Evolutionary conservation across 2,329 filamentous ascomycete genomes (phyloP), one percentile per base, ranked within the genome.

Genomic region (Sarocladiaceae sp.): DNA sequence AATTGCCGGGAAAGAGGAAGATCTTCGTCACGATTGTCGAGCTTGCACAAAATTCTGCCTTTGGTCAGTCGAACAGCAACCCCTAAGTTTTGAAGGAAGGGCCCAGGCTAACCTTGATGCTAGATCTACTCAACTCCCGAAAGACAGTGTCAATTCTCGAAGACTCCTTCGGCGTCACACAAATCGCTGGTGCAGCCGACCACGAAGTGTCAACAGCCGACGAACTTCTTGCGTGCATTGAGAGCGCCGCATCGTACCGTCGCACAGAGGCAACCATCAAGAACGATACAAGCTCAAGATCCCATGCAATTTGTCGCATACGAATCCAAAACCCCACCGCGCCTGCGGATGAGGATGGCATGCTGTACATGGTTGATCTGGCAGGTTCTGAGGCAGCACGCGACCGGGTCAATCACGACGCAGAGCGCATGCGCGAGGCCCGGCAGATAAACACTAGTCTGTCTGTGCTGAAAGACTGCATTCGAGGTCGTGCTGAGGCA

Each of bases 381-480:
- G 74, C 75, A 0, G 75, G 75, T 1, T 77, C 74, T 7, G 77
- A 80, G 55, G 67, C 66, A 1, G 73, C 74, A 1, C 70, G 73
- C 8, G 74, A 78, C 55, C 59, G 68, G 1, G 59, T 60, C 0
- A 55, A 56, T 3, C 73, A 78, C 57, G 65, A 65, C 2, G 60
- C 67, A 2, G 68, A 71, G 25, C 71, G 74, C 6, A 74, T 77
- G 66, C 67, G 68, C 35, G 75, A 77, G 57, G 66, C 72, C 3
- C 64, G 67, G 12, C 70, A 76, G 58, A 77, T 78, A 63, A 77
- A 77, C 57, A 67, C 63, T 8, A 76, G 73, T 54, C 65, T 78
- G 0, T 76, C 74, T 0, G 67, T 73, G 0, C 66, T 80, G 2
- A 79, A 79, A 54, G 76, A 79, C 56, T 79, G 76, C 53, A 79